Conservation (phyloP, 441 rosid species). For the Iberis amara region DNA sequence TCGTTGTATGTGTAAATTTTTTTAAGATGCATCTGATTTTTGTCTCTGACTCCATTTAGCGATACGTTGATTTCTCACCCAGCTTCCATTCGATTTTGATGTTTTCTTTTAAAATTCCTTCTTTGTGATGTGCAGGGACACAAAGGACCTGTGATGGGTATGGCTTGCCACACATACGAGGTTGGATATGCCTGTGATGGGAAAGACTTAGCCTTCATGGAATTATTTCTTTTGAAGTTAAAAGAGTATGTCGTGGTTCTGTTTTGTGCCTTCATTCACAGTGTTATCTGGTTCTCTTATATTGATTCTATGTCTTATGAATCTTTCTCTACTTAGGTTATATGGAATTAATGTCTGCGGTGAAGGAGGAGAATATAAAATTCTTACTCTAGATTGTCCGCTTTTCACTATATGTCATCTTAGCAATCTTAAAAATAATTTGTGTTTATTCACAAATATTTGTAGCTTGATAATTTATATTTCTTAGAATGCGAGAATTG, state of each 20-base stretch:
- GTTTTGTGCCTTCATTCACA: constrained; percentile 4
- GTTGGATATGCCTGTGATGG: too few species aligned
- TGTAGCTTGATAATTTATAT: constrained; percentile 30
- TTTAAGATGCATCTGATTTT: too few species aligned
- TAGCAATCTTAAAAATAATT: constrained; percentile 11
- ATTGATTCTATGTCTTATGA: constrained; percentile 6
- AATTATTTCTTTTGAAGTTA: constrained; percentile 62
- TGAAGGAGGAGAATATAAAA: constrained; percentile 98
- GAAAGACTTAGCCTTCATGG: constrained; percentile 65
- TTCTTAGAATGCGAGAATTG: constrained; percentile 69
- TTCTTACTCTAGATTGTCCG: constrained; percentile 90
- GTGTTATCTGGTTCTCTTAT: constrained; percentile 5
- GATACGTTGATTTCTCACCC: too few species aligned
- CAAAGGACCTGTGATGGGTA: too few species aligned
- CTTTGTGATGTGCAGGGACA: too few species aligned
- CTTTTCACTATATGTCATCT: constrained; percentile 63
- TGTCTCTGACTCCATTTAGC: too few species aligned
- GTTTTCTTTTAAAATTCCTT: too few species aligned
- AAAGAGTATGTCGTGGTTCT: constrained; percentile 59
- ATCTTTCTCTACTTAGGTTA: constrained; percentile 39
- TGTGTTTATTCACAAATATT: constrained; percentile 21
- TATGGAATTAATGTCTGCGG: constrained; percentile 95
- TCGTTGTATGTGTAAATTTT: too few species aligned
- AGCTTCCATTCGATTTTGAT: too few species aligned
- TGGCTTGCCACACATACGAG: too few species aligned